Evolutionary conservation across 1,284 basidiomycete genomes (phyloP).

Genomic region (Pyrrhoderma lamaoense): DNA sequence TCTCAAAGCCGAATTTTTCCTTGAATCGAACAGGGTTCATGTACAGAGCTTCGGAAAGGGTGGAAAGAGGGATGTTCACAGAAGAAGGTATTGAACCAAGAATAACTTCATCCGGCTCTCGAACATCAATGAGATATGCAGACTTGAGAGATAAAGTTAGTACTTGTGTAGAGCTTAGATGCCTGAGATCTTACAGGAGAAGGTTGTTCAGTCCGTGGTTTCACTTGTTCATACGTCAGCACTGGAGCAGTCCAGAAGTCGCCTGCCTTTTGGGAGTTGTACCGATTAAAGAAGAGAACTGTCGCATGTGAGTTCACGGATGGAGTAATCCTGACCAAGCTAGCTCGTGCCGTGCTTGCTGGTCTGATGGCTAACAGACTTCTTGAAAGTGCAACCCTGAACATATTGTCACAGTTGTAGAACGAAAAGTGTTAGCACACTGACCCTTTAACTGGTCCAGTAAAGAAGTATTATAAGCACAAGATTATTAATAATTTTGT

Average conservation of each 20-base stretch:
- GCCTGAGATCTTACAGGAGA: conserved; percentile 53
- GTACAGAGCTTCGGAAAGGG: conserved; percentile 65
- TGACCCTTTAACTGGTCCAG: neutral
- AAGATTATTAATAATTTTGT: too few species aligned
- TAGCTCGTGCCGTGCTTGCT: neutral
- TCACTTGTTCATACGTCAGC: conserved; percentile 78
- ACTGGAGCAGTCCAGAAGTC: conserved; percentile 62
- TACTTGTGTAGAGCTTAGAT: conserved; percentile 2
- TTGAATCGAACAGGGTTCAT: conserved; percentile 56
- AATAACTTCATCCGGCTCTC: conserved; percentile 89
- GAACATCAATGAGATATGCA: conserved; percentile 84
- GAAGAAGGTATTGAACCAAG: conserved; percentile 95
- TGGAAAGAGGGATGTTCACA: conserved; percentile 87
- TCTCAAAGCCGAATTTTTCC: conserved; percentile 74
- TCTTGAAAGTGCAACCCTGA: conserved; percentile 12
- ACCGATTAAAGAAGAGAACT: neutral
- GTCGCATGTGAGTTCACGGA: neutral
- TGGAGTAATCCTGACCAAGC: neutral
- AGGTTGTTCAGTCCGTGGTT: conserved; percentile 76
- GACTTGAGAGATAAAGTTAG: conserved; percentile 39
- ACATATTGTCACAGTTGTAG: neutral
- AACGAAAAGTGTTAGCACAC: neutral
- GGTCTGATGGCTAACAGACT: neutral
- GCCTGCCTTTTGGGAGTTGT: conserved; percentile 30
- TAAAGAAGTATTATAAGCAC: too few species aligned